Evolutionary conservation across 1,139 yeast genomes (phyloP), one percentile per base, ranked within the genome.

Genomic region (Kodamaea arcana): DNA sequence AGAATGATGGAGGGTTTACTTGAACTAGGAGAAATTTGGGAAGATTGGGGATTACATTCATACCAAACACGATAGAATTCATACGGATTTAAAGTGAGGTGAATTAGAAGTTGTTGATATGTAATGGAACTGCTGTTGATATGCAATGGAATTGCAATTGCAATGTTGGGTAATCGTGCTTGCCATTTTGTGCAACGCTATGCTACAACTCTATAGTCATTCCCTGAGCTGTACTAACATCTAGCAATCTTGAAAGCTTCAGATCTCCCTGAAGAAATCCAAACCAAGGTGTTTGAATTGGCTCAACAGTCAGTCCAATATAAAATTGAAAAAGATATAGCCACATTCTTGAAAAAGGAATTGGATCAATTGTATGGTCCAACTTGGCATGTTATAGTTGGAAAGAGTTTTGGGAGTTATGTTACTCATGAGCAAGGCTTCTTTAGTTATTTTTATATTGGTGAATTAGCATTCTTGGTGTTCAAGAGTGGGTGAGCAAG

Each of bases 361-460:
- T 62, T 74, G 56, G 72, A 75, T 43, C 65, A 62, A 34, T 49
- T 62, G 39, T 83, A 73, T 48, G 96, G 96, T 1, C 77, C 83
- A 30, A 80, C 95, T 16, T 92, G 98, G 98, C 97, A 92, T 57
- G 94, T 88, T 21, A 78, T 92, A 40, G 97, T 88, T 34, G 99
- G 98, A 21, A 80, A 81, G 58, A 84, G 84, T 51, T 92, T 92
- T 61, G 97, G 97, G 4, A 80, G 94, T 35, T 88, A 83, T 54
- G 96, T 94, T 17, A 86, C 97, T 14, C 98, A 94, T 54, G 90
- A 76, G 51, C 75, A 83, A 43, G 94, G 95, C 17, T 78, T 75
- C 53, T 92, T 92, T 56, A 69, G 84, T 23, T 90, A 92, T 60
- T 85, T 86, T 51, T 88, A 87, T 60, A 69, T 87, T 41, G 96